Base-by-base conservation (phyloP, 345 rosid genomes). In the Hypericum androsaemum region DNA sequence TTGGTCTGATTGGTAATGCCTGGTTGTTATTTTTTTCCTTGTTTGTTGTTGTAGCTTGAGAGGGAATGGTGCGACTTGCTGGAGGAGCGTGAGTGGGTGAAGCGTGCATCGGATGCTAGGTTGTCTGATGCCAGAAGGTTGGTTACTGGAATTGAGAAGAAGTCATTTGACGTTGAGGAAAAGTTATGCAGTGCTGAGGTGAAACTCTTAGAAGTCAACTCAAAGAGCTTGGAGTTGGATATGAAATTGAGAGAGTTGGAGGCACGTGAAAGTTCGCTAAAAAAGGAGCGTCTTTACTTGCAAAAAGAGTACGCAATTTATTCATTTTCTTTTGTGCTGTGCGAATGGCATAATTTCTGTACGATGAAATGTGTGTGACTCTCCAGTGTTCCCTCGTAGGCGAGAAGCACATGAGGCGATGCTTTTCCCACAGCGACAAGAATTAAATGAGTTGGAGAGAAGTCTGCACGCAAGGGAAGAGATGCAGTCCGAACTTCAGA, bases 401-500 rank as follows among this genome's bases (percentile, higher is more conserved):
- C 81, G 75, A 71, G 98, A 90, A 67, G 92, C 90, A 53, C 82
- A 80, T 10, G 70, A 72, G 60, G 79, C 83, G 55, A 69, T 78
- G 53, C 77, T 84, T 49, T 75, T 73, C 66, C 77, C 76, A 66
- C 82, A 82, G 58, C 79, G 86, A 52, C 92, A 82, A 72, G 95
- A 87, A 37, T 57, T 87, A 50, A 69, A 57, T 53, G 89, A 77
- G 61, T 84, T 92, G 96, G 95, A 87, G 69, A 79, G 56, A 66
- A 78, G 71, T 64, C 63, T 87, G 35, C 70, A 58, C 47, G 60
- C 65, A 15, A 43, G 52, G 61, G 96, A 87, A 55, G 77, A 76
- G 55, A 74, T 44, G 57, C 63, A 79, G 37, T 56, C 41, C 59
- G 84, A 84, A 61, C 75, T 70, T 64, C 74, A 67, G 58, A 79